A percentile compares a stretch with the other conserved stretches of the same genome.
Evolutionary conservation across 78 protist species (phyloP).

Genomic region (Polysphondylium violaceum): DNA sequence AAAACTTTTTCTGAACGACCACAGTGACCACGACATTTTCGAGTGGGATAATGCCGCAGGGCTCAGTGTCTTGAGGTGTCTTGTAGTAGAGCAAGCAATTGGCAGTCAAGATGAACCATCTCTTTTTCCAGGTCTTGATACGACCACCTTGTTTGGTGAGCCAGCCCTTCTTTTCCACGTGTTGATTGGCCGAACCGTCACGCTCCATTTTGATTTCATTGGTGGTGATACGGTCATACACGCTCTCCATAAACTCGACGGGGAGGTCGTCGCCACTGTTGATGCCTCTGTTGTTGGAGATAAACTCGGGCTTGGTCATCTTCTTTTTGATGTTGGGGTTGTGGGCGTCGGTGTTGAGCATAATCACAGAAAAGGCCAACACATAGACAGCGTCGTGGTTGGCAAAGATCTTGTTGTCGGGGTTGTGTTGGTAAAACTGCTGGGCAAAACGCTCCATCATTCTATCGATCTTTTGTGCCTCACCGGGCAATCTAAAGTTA

Average conservation of each 20-base stretch:
- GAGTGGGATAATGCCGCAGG: conserved; percentile 84
- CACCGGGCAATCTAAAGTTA: conserved; percentile 97
- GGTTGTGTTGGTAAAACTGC: conserved; percentile 88
- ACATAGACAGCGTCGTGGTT: conserved; percentile 77
- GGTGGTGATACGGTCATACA: conserved; percentile 85
- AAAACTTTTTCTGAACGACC: conserved; percentile 67
- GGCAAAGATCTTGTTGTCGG: conserved; percentile 47
- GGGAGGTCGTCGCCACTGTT: conserved; percentile 84
- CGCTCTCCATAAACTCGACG: conserved; percentile 55
- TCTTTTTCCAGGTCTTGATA: conserved; percentile 86
- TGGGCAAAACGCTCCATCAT: conserved; percentile 98
- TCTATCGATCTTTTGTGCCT: conserved; percentile 97
- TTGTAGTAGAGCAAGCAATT: conserved; percentile 81
- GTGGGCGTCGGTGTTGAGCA: conserved; percentile 95
- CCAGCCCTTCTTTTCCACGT: conserved; percentile 87
- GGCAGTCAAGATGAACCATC: conserved; percentile 85
- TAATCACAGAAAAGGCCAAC: conserved; percentile 85
- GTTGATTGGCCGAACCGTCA: conserved; percentile 56
- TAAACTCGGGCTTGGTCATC: conserved; percentile 86
- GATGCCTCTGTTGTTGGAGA: conserved; percentile 63
- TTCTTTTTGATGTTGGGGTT: conserved; percentile 84
- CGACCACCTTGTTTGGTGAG: conserved; percentile 85
- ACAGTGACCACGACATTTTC: conserved; percentile 69
- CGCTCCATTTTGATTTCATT: conserved; percentile 86
- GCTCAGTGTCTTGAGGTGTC: conserved; percentile 82